Evolutionary conservation across 768 basidiomycete species (phyloP).

Genomic region (Dentipellis fragilis): DNA sequence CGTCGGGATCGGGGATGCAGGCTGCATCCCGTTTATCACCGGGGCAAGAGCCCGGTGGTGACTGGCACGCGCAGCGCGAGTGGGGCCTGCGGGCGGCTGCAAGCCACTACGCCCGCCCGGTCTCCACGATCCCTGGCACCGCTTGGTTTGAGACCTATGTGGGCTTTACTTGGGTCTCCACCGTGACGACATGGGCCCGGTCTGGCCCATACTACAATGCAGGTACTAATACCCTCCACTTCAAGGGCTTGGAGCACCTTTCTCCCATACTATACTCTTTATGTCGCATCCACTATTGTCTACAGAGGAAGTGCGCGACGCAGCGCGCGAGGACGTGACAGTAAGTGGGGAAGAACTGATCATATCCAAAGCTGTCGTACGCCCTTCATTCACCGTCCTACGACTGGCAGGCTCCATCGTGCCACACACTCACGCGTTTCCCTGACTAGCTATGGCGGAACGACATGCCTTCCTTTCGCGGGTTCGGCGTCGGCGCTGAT

Average conservation of each 20-base stretch:
- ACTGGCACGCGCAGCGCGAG: no score
- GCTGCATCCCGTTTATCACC: no score
- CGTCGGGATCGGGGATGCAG: no score
- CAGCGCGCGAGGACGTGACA: background rate
- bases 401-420: background rate
- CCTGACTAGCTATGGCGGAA: background rate
- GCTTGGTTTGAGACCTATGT: background rate
- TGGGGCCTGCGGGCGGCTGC: no score
- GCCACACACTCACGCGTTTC: background rate
- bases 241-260: no score
- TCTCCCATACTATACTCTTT: no score
- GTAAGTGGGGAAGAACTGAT: conserved; percentile 4
- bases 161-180: no score
- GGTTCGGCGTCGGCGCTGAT: background rate
- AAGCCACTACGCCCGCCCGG: background rate
- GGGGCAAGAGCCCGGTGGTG: no score
- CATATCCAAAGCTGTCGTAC: conserved; percentile 1
- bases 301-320: background rate
- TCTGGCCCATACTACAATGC: no score
- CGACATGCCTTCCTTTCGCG: background rate
- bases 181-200: no score
- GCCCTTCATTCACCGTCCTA: background rate
- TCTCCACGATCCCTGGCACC: background rate
- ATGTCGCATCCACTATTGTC: background rate
- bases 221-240: no score